Base-by-base conservation (phyloP, 805 yeast species). In the Candida easanensis region DNA sequence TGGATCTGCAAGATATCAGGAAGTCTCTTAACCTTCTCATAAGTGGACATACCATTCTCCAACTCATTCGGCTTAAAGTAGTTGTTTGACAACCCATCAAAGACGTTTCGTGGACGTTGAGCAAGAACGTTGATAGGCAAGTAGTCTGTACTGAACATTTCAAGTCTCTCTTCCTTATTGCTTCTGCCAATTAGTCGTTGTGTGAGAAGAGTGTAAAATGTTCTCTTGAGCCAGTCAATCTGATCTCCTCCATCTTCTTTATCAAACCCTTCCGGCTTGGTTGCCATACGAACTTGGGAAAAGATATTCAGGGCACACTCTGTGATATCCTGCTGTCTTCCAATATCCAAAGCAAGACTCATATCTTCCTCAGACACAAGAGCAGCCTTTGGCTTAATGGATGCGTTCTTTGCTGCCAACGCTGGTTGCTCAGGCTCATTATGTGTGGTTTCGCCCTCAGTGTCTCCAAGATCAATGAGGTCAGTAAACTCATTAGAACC, bases 291-390 rank as follows among this genome's bases (percentile, higher is more conserved):
- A 28, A 93, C 68, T 61, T 91, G 98, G 50, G 84, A 86, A 13
- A 90, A 71, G 7, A 93, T 97, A 61, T 93, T 93, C 42, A 90
- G 95, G 57, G 91, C 89, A 63, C 98, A 91, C 61, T 93, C 99
- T 0, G 97, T 89, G 16, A 93, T 98, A 68, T 93, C 99, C 62
- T 93, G 99, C 61, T 93, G 99, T 51, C 95, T 73, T 2, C 97
- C 96, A 57, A 82, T 71, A 57, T 87, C 90, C 41, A 83, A 70
- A 0, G 93, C 82, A 54, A 82, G 77, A 44, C 80, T 89, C 64
- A 84, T 74, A 56, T 84, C 88, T 48, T 81, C 86, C 4, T 79
- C 65, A 38, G 65, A 63, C 15, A 66, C 62, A 31, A 60, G 61
- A 0, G 67, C 69, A 35, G 60, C 51, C 33, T 44, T 49, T 4